A percentile compares a stretch with the other conserved stretches of the same genome.
These are phyloP conservation scores for Clarireedia paspali DNA, from an alignment of 2,329 filamentous ascomycete species.

Conservation along the genomic window DNA sequence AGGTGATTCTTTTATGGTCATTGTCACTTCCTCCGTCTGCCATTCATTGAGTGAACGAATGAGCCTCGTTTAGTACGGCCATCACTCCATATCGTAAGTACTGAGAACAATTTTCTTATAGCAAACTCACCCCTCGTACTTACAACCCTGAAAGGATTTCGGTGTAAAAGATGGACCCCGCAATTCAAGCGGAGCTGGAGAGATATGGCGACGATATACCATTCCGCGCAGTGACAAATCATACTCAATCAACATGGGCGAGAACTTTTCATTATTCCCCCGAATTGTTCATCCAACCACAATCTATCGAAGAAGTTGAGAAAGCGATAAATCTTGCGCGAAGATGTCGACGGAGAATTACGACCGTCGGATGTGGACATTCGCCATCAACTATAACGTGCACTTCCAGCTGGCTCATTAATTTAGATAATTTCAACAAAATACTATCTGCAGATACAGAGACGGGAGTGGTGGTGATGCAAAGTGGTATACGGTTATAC, in stretches of 20 bases:
- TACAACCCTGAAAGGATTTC: not conserved
- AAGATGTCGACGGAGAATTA: conserved; percentile 70
- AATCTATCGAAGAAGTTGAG: conserved; percentile 71
- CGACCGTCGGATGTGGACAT: conserved; percentile 84
- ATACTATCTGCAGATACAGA: conserved; percentile 63
- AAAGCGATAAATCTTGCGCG: conserved; percentile 76
- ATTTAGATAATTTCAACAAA: conserved; percentile 74
- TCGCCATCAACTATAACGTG: conserved; percentile 89
- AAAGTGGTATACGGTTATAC: conserved; percentile 82
- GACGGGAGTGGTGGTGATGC: conserved; percentile 62
- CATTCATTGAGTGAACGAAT: not conserved
- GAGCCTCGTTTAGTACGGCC: not conserved
- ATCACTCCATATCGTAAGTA: not conserved
- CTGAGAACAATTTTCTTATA: not conserved
- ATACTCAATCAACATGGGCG: conserved; percentile 90
- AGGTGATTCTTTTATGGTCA: no score
- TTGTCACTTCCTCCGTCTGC: no score
- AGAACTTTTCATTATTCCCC: conserved; percentile 83
- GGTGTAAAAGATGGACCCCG: conserved; percentile 31
- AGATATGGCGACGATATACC: conserved; percentile 55
- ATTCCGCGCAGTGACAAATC: conserved; percentile 65
- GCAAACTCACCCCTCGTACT: not conserved
- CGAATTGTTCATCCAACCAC: conserved; percentile 84
- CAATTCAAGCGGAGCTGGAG: conserved; percentile 46
- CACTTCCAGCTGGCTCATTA: conserved; percentile 89